Percentiles rank a stretch among this genome's conserved stretches.
Evolutionary conservation across 257 asterid genomes (phyloP).

Genomic region (Solanum tacnaense): DNA sequence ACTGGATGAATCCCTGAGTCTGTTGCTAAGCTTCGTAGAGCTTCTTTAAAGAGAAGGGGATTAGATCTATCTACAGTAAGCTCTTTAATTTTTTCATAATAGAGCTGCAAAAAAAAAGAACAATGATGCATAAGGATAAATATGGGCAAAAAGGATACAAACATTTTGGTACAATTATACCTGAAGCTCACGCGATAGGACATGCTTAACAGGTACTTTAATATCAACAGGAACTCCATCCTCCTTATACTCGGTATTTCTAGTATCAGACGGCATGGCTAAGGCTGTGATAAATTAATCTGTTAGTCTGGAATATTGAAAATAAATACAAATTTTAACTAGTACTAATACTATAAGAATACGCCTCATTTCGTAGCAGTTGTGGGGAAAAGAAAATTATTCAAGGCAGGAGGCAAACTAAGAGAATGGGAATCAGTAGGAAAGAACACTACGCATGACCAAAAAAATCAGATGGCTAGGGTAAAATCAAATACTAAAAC

Average conservation of each 20-base stretch:
- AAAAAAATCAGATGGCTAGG: not conserved
- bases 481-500: not conserved
- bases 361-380: not conserved
- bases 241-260: constrained; percentile 69
- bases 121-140: not conserved
- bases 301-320: not conserved
- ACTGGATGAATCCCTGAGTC: constrained; percentile 96
- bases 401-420: not conserved
- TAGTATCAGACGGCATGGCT: constrained; percentile 56
- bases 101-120: constrained; percentile 50
- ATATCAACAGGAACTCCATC: constrained; percentile 75
- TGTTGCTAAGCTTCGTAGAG: constrained; percentile 83
- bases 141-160: constrained; percentile 6
- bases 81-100: constrained; percentile 91
- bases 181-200: constrained; percentile 96
- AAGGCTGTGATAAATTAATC: constrained; percentile 24
- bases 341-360: not conserved
- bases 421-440: not conserved
- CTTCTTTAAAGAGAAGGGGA: constrained; percentile 67
- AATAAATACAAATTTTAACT: not conserved
- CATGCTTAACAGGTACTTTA: constrained; percentile 89
- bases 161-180: constrained; percentile 23
- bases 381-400: not conserved
- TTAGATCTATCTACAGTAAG: constrained; percentile 68
- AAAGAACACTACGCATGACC: not conserved